Evolutionary conservation across 345 rosid genomes (phyloP).

Genomic region (Eucalyptus albens): DNA sequence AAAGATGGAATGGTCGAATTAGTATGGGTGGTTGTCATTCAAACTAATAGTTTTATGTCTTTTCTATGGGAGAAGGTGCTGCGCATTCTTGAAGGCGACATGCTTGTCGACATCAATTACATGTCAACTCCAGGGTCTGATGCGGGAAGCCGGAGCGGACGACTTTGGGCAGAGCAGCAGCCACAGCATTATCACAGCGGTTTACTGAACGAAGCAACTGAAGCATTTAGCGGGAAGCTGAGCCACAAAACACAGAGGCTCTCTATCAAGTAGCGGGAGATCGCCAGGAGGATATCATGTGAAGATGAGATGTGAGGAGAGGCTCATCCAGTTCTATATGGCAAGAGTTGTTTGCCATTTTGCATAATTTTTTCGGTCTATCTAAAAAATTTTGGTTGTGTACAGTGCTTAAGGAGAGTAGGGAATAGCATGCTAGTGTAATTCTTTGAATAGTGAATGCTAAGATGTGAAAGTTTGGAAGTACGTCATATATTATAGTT

Average conservation of each 20-base stretch:
- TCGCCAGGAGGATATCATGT: constrained; percentile 19
- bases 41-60: not conserved
- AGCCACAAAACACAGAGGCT: constrained; percentile 30
- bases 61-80: constrained; percentile 48
- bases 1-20: not conserved
- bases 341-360: not conserved
- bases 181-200: constrained; percentile 30
- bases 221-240: constrained; percentile 51
- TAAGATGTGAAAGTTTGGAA: not conserved
- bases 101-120: constrained; percentile 57
- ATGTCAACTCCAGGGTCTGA: constrained; percentile 64
- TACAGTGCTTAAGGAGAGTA: constrained; percentile 25
- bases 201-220: constrained; percentile 30
- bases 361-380: not conserved
- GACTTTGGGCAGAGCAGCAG: constrained; percentile 54
- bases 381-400: constrained; percentile 14
- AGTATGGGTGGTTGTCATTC: not conserved
- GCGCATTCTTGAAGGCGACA: constrained; percentile 92
- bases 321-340: not conserved
- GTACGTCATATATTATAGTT: not conserved
- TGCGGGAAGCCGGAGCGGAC: constrained; percentile 76
- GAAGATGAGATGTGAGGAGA: constrained; percentile 4
- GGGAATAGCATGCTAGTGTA: constrained; percentile 11
- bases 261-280: constrained; percentile 27
- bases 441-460: constrained; percentile 10